A percentile compares a stretch with the other conserved stretches of the same genome.
These are phyloP conservation scores for Ophiostoma ips DNA, from an alignment of 2,329 filamentous ascomycete species.

Conservation along the genomic window DNA sequence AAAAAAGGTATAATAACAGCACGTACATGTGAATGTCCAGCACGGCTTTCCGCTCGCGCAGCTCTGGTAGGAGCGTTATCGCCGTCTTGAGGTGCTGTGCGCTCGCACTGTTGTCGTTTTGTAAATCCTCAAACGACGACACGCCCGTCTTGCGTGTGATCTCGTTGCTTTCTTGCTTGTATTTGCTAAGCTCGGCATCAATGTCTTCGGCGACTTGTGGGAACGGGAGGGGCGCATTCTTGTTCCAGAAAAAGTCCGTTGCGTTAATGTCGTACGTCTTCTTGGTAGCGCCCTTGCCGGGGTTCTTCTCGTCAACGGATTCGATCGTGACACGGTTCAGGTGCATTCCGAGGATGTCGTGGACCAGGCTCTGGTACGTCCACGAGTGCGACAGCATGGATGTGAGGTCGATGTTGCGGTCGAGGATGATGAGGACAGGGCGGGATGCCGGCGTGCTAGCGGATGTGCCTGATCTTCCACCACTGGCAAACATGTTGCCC, in stretches of 20 bases:
- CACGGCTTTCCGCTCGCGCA: constrained; percentile 81
- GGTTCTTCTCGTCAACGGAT: constrained; percentile 62
- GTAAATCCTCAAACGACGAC: constrained; percentile 80
- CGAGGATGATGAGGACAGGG: constrained; percentile 83
- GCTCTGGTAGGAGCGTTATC: constrained; percentile 80
- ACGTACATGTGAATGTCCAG: constrained; percentile 87
- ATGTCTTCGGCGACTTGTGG: constrained; percentile 91
- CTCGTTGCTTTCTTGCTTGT: constrained; percentile 88
- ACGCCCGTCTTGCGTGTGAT: constrained; percentile 93
- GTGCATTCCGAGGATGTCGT: constrained; percentile 41
- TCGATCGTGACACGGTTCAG: constrained; percentile 85
- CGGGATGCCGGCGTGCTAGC: constrained; percentile 57
- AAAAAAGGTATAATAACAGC: too few relatives aligned
- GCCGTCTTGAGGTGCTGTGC: constrained; percentile 92
- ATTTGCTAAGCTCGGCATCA: constrained; percentile 80
- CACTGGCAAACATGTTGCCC: constrained; percentile 77
- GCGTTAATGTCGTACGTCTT: constrained; percentile 81
- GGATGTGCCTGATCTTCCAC: constrained; percentile 42
- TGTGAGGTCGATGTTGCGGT: constrained; percentile 88
- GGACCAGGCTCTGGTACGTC: constrained; percentile 71
- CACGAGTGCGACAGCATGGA: constrained; percentile 96
- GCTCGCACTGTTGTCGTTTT: constrained; percentile 76
- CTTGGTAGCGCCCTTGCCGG: constrained; percentile 62
- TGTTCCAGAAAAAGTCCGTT: constrained; percentile 93
- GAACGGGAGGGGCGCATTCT: constrained; percentile 81